Conservation (phyloP, 2,329 filamentous ascomycete genomes). For the Pseudopithomyces maydicus region DNA sequence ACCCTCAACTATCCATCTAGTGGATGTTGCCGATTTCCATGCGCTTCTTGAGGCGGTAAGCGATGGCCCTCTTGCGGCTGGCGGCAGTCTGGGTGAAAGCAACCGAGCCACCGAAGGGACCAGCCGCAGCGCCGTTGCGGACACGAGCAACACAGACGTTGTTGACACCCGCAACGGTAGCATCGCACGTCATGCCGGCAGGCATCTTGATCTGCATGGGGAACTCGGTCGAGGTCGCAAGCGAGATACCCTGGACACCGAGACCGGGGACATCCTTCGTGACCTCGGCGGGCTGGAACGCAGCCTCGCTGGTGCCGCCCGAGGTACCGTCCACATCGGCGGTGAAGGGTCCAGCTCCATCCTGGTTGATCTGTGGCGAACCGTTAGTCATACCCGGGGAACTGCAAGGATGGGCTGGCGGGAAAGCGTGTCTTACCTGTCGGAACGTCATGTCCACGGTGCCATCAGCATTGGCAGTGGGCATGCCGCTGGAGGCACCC, state of each 20-base stretch:
- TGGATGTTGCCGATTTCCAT: slow-evolving; percentile 37
- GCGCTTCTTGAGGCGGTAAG: slow-evolving; percentile 54
- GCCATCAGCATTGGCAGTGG: slow-evolving; percentile 65
- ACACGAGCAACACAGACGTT: slow-evolving; percentile 71
- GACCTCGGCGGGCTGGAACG: slow-evolving; percentile 65
- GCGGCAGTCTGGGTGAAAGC: slow-evolving; percentile 66
- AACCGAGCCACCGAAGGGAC: slow-evolving; percentile 70
- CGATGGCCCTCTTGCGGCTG: slow-evolving; percentile 66
- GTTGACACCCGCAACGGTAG: slow-evolving; percentile 60
- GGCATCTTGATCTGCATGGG: slow-evolving; percentile 69
- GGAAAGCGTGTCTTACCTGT: slow-evolving; percentile 45
- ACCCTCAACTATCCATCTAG: slow-evolving; percentile 6
- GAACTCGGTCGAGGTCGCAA: slow-evolving; percentile 65
- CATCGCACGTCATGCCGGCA: slow-evolving; percentile 69
- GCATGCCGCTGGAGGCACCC: slow-evolving; percentile 61
- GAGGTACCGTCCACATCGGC: slow-evolving; percentile 68
- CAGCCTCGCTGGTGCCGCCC: slow-evolving; percentile 63
- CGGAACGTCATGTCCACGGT: slow-evolving; percentile 67
- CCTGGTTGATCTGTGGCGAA: slow-evolving; percentile 62
- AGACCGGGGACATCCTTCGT: slow-evolving; percentile 66
- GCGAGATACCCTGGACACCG: slow-evolving; percentile 62
- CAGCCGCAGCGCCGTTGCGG: slow-evolving; percentile 65
- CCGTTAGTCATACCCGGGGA: neutral
- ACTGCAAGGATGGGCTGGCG: neutral
- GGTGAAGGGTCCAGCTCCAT: slow-evolving; percentile 68